Percentiles rank a stretch among this genome's conserved stretches.
Evolutionary conservation across 2,329 filamentous ascomycete genomes (phyloP).

Genomic region (Aspergillus tubingensis): DNA sequence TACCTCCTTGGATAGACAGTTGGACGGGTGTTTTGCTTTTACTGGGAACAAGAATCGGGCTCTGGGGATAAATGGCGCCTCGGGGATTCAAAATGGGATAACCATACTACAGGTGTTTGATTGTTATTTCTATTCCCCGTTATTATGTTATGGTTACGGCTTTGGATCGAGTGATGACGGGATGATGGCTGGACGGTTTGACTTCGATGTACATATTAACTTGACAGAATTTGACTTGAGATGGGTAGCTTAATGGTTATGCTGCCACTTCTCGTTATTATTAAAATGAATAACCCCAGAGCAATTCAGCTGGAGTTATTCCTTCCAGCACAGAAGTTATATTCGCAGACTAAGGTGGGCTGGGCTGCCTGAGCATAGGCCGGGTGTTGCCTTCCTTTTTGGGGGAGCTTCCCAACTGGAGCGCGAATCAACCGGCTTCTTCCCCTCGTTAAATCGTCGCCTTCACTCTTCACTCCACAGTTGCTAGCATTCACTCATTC

Average conservation of each 20-base stretch:
- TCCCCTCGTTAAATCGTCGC: not conserved
- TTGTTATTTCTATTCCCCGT: conserved; percentile 22
- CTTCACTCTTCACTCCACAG: not conserved
- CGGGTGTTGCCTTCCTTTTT: not conserved
- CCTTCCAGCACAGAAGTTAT: not conserved
- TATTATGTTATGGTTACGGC: conserved; percentile 19
- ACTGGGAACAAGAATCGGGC: conserved; percentile 24
- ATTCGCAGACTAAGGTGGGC: not conserved
- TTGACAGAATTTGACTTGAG: conserved; percentile 8
- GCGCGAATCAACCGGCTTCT: not conserved
- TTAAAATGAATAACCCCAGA: no score
- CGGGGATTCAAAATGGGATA: conserved; percentile 27
- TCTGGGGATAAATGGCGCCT: conserved; percentile 31
- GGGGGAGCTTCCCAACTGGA: not conserved
- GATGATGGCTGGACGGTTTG: conserved; percentile 10
- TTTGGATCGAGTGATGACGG: not conserved
- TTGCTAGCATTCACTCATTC: not conserved
- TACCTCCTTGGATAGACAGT: conserved; percentile 35
- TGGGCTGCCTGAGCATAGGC: not conserved
- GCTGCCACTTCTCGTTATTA: conserved; percentile 11
- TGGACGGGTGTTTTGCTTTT: conserved; percentile 30
- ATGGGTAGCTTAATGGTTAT: conserved; percentile 11
- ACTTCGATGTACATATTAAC: conserved; percentile 33
- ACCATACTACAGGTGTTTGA: conserved; percentile 29
- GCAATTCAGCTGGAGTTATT: not conserved